phyloP scores from a whole-genome alignment of 805 yeast genomes.

The Hanseniaspora mollemarum region DNA sequence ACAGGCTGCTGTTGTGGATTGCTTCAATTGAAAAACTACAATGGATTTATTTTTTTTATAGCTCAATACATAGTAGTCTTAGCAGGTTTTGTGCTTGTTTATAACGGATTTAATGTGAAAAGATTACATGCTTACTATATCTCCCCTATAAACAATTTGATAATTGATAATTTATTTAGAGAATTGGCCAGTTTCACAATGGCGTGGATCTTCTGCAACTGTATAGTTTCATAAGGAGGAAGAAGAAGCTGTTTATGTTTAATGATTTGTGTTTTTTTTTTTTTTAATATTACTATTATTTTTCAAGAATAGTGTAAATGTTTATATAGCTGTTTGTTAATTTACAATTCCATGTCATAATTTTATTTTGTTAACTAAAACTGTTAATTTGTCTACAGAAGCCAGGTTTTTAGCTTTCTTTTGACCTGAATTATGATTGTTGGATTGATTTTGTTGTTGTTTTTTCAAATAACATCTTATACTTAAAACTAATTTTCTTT shows the following conservation, averaged over 20 bases:
- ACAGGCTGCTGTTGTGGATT: slow-evolving; percentile 48
- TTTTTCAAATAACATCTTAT: slow-evolving; percentile 57
- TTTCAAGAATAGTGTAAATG: neutral
- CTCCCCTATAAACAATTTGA: slow-evolving; percentile 33
- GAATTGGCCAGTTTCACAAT: slow-evolving; percentile 43
- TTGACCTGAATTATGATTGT: neutral
- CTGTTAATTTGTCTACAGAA: slow-evolving; percentile 30
- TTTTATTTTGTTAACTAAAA: slow-evolving; percentile 21
- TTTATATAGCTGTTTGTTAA: neutral
- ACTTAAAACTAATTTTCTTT: slow-evolving; percentile 55
- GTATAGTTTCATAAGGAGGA: slow-evolving; percentile 33
- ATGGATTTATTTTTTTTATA: slow-evolving; percentile 39
- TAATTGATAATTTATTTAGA: slow-evolving; percentile 36
- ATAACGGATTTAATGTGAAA: slow-evolving; percentile 27
- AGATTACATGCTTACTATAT: slow-evolving; percentile 29
- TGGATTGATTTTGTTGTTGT: neutral
- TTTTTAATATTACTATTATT: neutral
- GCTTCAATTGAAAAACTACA: slow-evolving; percentile 38
- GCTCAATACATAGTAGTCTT: slow-evolving; percentile 30
- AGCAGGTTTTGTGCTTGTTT: slow-evolving; percentile 28
- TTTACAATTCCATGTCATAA: neutral
- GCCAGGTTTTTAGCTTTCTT: slow-evolving; percentile 28
- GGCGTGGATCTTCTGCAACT: slow-evolving; percentile 49
- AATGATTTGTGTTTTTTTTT: neutral
- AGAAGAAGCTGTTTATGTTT: too few species aligned